Evolutionary conservation across 305 asterid genomes (phyloP).

Genomic region (Nicotiana rustica): DNA sequence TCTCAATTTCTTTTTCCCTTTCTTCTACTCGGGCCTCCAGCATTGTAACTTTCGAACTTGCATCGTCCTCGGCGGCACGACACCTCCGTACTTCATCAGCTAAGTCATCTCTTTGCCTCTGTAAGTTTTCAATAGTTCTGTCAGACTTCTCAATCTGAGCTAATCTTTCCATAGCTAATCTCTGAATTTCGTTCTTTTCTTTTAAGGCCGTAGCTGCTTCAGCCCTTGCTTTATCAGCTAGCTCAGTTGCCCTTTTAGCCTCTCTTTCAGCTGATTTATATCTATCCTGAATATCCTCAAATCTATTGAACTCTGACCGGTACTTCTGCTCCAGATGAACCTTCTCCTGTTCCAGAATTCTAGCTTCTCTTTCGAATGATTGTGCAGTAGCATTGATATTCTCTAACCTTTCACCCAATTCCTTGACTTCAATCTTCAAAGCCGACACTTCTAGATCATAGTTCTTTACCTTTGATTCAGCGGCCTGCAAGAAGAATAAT

Average conservation of each 20-base stretch:
- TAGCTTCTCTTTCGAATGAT: constrained; percentile 82
- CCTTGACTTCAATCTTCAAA: constrained; percentile 68
- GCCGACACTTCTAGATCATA: constrained; percentile 68
- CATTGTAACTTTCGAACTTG: constrained; percentile 61
- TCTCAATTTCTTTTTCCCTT: constrained; percentile 79
- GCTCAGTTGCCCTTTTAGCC: constrained; percentile 80
- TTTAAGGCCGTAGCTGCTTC: constrained; percentile 86
- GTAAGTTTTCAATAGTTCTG: constrained; percentile 69
- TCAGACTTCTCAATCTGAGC: constrained; percentile 80
- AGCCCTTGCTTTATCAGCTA: constrained; percentile 90
- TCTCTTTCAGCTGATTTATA: constrained; percentile 84
- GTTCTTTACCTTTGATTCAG: constrained; percentile 80
- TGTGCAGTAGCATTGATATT: constrained; percentile 60
- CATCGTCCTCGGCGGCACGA: constrained; percentile 78
- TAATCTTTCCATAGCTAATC: constrained; percentile 77
- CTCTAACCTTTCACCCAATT: constrained; percentile 70
- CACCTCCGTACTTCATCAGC: constrained; percentile 61
- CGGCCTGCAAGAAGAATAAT: constrained; percentile 60
- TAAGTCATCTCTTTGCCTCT: constrained; percentile 70
- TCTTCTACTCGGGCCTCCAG: constrained; percentile 80
- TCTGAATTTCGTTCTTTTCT: constrained; percentile 76
- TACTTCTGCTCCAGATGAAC: constrained; percentile 82
- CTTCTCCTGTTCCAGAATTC: constrained; percentile 83
- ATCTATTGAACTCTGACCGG: constrained; percentile 65
- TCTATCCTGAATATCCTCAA: constrained; percentile 83